Percentiles rank a stretch among this genome's conserved stretches.
phyloP scores from a whole-genome alignment of 225 moss, liverwort and hornwort species.

The Climacium dendroides region DNA sequence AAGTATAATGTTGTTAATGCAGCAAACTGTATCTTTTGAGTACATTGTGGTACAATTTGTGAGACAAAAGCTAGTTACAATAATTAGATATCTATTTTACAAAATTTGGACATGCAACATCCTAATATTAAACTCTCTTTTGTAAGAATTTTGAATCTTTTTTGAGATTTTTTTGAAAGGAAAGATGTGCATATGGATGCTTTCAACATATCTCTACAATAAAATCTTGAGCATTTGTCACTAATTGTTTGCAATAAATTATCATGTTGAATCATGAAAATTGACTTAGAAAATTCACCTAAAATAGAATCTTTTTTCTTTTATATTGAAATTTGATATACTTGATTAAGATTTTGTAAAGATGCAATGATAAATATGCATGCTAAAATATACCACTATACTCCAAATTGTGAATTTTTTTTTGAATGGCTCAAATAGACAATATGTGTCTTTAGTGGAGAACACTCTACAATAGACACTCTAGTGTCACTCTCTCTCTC shows the following conservation, averaged over 20 bases:
- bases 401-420: not conserved
- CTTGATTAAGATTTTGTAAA: not conserved
- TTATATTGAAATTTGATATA: not conserved
- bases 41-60: not conserved
- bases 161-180: not conserved
- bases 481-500: no score
- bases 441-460: not conserved
- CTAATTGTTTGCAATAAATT: not conserved
- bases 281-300: not conserved
- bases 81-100: not conserved
- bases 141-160: not conserved
- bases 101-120: accelerated
- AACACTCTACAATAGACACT: no score
- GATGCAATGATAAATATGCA: not conserved
- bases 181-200: not conserved
- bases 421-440: not conserved
- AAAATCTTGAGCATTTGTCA: not conserved
- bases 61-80: not conserved
- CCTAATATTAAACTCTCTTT: not conserved
- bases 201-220: not conserved
- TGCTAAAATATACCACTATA: not conserved
- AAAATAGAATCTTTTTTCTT: no score
- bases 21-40: no score
- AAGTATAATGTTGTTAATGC: no score
- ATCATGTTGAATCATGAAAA: not conserved